Evolutionary conservation across 208 protist genomes (phyloP).

Genomic region (Porcisia hertigi): DNA sequence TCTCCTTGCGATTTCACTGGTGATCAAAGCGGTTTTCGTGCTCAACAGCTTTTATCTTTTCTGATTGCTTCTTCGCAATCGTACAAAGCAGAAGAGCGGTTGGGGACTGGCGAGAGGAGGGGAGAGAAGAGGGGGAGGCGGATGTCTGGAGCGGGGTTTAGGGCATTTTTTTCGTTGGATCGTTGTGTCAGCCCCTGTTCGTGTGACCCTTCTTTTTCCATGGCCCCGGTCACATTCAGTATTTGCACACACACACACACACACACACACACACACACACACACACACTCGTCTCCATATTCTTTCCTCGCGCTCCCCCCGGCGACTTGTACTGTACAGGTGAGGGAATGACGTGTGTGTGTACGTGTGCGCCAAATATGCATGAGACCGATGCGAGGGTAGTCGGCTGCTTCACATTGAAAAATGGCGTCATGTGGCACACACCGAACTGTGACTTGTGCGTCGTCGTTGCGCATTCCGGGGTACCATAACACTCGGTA

Average conservation of each 20-base stretch:
- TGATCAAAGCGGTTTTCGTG: neutral
- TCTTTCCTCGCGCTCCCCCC: neutral
- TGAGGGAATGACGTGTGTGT: neutral
- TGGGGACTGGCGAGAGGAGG: neutral
- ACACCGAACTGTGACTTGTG: neutral
- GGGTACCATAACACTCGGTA: neutral
- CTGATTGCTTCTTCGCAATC: neutral
- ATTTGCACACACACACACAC: neutral
- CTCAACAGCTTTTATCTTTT: neutral
- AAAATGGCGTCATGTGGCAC: neutral
- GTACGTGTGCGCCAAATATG: neutral
- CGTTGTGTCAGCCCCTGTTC: no score
- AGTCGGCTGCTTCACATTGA: neutral
- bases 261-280: neutral
- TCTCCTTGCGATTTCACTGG: neutral
- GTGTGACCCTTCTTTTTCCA: neutral
- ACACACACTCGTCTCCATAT: neutral
- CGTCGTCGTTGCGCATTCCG: neutral
- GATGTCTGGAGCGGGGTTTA: neutral
- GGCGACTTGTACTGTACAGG: neutral
- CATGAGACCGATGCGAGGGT: neutral
- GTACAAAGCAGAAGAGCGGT: neutral
- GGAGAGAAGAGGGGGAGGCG: no score
- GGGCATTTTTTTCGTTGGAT: neutral
- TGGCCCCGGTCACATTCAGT: neutral